Base-by-base conservation (phyloP, 1,139 yeast species). In the Martiniozyma asiatica region DNA sequence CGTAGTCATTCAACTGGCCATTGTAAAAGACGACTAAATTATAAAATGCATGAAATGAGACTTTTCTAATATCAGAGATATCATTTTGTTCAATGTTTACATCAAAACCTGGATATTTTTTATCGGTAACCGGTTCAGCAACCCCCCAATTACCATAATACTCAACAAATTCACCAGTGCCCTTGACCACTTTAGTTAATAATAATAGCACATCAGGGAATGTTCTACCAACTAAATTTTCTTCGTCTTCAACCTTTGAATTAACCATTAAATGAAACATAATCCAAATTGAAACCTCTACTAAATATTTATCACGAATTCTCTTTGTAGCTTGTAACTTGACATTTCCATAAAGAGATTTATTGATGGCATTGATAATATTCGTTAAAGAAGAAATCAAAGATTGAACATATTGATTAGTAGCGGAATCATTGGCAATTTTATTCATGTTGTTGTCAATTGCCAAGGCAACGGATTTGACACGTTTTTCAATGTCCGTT, bases 231-330 rank as follows among this genome's bases (percentile, higher is more conserved):
- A 75, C 67, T 7, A 65, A 57, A 22, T 68, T 65, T 32, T 58
- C 64, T 34, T 68, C 70, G 41, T 76, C 85, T 47, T 77, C 84
- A 35, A 68, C 72, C 18, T 69, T 60, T 0, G 85, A 72, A 42
- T 65, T 71, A n/a, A 68, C 59, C 21, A 74, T 56, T 34, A 76
- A 56, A 33, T 74, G 63, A 4, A 81, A 56, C 9, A 76, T 50
- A 2, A 80, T 62, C 27, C 76, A 65, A n/a, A 75, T 68, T 0
- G 81, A 69, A 46, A 76, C 73, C 3, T 81, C 80, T 34, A 65
- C 63, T 30, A 67, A 63, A 5, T 63, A 68, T 0, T 81, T 73
- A 34, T 73, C 64, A 13, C 72, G 61, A 1, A 75, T 61, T 26
- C 84, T 53, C 14, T 69, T 63, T 38, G 73, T 73, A 0, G 81